These are phyloP conservation scores for Echinochloa phyllopogon DNA, from an alignment of 176 grass and related monocot species.

Conservation along the genomic window DNA sequence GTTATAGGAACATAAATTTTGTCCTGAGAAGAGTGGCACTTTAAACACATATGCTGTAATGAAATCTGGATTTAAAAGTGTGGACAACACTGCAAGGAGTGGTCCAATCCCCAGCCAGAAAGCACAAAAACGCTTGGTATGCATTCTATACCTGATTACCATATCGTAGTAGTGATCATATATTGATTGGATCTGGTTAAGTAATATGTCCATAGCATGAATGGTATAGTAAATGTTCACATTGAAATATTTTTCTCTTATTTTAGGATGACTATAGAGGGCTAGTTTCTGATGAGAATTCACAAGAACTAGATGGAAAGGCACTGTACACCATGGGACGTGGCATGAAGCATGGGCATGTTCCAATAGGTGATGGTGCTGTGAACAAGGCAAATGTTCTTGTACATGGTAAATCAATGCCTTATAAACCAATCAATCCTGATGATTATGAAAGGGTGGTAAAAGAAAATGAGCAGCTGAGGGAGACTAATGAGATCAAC, in stretches of 20 bases:
- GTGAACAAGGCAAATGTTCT: background rate
- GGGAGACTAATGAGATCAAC: background rate
- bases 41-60: conserved; percentile 3
- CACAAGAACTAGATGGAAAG: background rate
- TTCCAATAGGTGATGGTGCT: background rate
- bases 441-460: background rate
- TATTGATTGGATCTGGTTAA: no score
- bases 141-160: no score
- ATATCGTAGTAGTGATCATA: no score
- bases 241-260: no score
- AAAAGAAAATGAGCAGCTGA: background rate
- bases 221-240: no score
- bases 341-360: background rate
- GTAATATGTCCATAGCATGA: no score
- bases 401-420: background rate
- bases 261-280: no score
- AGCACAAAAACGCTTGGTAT: no score
- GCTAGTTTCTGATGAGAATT: no score
- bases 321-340: background rate
- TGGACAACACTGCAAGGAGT: background rate
- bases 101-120: background rate
- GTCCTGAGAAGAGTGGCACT: conserved; percentile 3
- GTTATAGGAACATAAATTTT: background rate
- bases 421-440: background rate
- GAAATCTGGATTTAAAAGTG: conserved; percentile 14